Percentiles rank a stretch among this genome's conserved stretches.
Conservation (phyloP, 495 filamentous ascomycete genomes). For the Penicillium parvum region DNA sequence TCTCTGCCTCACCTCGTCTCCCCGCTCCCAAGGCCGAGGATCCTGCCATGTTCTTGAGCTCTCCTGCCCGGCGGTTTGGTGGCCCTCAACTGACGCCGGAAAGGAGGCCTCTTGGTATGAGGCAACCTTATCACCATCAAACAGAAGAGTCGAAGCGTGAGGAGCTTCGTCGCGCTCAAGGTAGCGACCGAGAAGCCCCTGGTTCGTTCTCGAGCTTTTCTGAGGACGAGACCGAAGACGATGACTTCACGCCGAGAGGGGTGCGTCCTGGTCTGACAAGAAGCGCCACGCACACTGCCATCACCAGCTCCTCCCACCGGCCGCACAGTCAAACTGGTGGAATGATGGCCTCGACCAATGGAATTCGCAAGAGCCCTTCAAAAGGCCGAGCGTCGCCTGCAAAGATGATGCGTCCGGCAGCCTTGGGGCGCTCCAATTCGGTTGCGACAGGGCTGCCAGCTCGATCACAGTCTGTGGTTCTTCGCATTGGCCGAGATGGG, state of each 20-base stretch:
- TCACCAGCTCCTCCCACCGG: conserved; percentile 27
- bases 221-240: conserved; percentile 40
- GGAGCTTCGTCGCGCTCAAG: conserved; percentile 40
- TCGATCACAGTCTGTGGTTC: conserved; percentile 51
- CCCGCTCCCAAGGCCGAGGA: conserved; percentile 42
- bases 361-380: conserved; percentile 43
- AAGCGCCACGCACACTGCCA: conserved; percentile 49
- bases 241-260: conserved; percentile 37
- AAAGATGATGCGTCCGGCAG: conserved; percentile 31
- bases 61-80: conserved; percentile 45
- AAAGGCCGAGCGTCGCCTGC: conserved; percentile 41
- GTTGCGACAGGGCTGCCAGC: conserved; percentile 27
- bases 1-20: conserved; percentile 43
- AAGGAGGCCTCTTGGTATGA: conserved; percentile 26
- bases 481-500: conserved; percentile 68
- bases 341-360: conserved; percentile 32
- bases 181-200: conserved; percentile 2
- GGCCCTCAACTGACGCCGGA: conserved; percentile 36
- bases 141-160: conserved; percentile 53
- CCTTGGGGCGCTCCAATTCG: conserved; percentile 31
- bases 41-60: conserved; percentile 55
- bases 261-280: conserved; percentile 54
- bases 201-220: conserved; percentile 18
- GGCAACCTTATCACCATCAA: conserved; percentile 58
- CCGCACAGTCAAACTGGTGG: conserved; percentile 27